These are phyloP conservation scores for Tricholoma bakamatsutake DNA, from an alignment of 768 basidiomycete species.

Conservation along the genomic window DNA sequence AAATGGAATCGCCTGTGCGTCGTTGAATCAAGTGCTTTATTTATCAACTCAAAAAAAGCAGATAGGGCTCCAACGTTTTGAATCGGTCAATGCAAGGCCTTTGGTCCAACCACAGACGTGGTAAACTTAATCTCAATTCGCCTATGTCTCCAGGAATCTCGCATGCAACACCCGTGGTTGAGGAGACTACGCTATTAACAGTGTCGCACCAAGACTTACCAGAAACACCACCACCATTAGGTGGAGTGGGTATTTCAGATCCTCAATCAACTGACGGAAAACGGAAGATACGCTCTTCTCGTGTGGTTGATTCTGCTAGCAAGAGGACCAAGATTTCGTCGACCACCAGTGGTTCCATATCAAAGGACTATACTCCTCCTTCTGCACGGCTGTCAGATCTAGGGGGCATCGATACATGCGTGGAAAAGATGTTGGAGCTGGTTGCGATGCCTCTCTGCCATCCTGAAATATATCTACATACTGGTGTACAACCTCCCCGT, in stretches of 20 bases:
- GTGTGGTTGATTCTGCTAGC: slow-evolving; percentile 44
- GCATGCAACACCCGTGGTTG: slow-evolving; percentile 17
- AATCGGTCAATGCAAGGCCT: slow-evolving; percentile 78
- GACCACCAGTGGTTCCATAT: slow-evolving; percentile 22
- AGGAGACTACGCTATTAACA: slow-evolving; percentile 18
- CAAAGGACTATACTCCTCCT: slow-evolving; percentile 72
- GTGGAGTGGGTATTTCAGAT: slow-evolving; percentile 8
- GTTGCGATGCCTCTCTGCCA: slow-evolving; percentile 93
- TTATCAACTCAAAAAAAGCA: slow-evolving; percentile 33
- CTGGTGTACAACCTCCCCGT: slow-evolving; percentile 86
- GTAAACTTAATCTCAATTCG: slow-evolving; percentile 65
- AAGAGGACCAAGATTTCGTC: slow-evolving; percentile 49
- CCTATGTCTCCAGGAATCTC: slow-evolving; percentile 24
- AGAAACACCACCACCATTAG: slow-evolving; percentile 9
- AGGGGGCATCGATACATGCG: slow-evolving; percentile 79
- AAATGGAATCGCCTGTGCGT: slow-evolving; percentile 25
- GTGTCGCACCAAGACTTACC: slow-evolving; percentile 11
- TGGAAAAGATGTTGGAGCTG: slow-evolving; percentile 94
- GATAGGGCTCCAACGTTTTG: slow-evolving; percentile 68
- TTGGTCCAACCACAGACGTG: slow-evolving; percentile 63
- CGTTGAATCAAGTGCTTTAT: background rate
- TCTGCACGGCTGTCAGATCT: slow-evolving; percentile 74
- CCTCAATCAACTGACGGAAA: slow-evolving; percentile 33
- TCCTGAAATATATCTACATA: slow-evolving; percentile 92
- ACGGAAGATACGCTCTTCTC: slow-evolving; percentile 56